These are phyloP conservation scores for Phytophthora boehmeriae DNA, from an alignment of 352 stramenopile genomes.

Conservation along the genomic window DNA sequence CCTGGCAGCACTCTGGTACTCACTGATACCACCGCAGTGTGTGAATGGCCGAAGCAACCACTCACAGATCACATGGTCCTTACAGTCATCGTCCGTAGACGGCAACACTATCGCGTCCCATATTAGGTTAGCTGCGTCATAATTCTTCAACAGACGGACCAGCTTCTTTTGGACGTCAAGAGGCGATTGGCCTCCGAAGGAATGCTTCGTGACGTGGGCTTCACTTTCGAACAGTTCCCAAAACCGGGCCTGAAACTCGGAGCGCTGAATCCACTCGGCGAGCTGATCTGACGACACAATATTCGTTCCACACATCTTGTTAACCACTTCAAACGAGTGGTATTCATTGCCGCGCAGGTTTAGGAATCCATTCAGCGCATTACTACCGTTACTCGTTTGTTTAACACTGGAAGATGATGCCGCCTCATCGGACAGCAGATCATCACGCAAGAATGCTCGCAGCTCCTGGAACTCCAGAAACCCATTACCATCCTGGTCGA, in stretches of 20 bases:
- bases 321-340: conserved; percentile 62
- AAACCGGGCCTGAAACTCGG: conserved; percentile 55
- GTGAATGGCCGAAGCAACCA: conserved; percentile 71
- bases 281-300: conserved; percentile 54
- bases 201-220: conserved; percentile 49
- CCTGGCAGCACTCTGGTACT: conserved; percentile 70
- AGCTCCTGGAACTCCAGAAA: conserved; percentile 97
- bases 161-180: conserved; percentile 78
- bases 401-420: conserved; percentile 10
- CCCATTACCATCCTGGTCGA: conserved; percentile 92
- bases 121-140: conserved; percentile 63
- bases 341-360: conserved; percentile 77
- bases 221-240: conserved; percentile 71
- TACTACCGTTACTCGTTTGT: conserved; percentile 42
- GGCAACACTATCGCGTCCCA: conserved; percentile 67
- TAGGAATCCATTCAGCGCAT: conserved; percentile 57
- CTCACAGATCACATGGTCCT: conserved; percentile 44
- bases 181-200: conserved; percentile 45
- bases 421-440: conserved; percentile 43
- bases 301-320: conserved; percentile 62
- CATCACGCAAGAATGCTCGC: conserved; percentile 71
- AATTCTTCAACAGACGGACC: conserved; percentile 72
- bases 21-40: conserved; percentile 68
- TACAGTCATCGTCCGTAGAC: conserved; percentile 40
- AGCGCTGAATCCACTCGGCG: conserved; percentile 47